phyloP scores from a whole-genome alignment of 805 yeast species.

The Groenewaldozyma tartarivorans region DNA sequence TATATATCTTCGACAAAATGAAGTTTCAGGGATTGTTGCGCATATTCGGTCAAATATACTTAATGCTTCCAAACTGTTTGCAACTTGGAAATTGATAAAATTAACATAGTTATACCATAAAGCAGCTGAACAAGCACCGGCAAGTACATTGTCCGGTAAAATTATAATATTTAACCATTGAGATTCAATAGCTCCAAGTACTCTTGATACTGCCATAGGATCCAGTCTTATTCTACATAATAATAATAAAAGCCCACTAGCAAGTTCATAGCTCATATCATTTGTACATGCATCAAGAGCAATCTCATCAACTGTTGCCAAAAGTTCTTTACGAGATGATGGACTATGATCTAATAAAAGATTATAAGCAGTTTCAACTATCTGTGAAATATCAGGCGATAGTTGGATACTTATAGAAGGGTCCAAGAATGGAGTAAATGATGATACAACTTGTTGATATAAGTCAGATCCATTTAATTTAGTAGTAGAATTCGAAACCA shows the following conservation, averaged over 20 bases:
- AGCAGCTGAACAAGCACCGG: neutral
- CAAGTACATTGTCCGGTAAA: neutral
- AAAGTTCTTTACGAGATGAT: neutral
- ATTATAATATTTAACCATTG: neutral
- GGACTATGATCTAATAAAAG: neutral
- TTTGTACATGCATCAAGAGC: neutral
- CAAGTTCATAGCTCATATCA: neutral
- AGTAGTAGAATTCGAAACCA: no score
- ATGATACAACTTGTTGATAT: neutral
- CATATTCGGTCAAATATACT: neutral
- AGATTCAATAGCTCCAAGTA: neutral
- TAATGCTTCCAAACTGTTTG: neutral
- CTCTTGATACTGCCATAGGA: neutral
- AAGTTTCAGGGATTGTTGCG: neutral
- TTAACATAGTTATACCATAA: neutral
- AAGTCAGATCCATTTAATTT: neutral
- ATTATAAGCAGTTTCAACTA: neutral
- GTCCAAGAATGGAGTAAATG: conserved; percentile 5
- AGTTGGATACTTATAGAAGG: no score
- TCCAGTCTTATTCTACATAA: conserved; percentile 3
- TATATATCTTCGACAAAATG: conserved; percentile 1
- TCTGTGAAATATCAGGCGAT: neutral
- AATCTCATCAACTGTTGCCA: neutral
- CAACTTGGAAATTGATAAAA: neutral
- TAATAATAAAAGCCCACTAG: conserved; percentile 1